Evolutionary conservation across 768 basidiomycete genomes (phyloP).

Genomic region (Boletus eberwhitei): DNA sequence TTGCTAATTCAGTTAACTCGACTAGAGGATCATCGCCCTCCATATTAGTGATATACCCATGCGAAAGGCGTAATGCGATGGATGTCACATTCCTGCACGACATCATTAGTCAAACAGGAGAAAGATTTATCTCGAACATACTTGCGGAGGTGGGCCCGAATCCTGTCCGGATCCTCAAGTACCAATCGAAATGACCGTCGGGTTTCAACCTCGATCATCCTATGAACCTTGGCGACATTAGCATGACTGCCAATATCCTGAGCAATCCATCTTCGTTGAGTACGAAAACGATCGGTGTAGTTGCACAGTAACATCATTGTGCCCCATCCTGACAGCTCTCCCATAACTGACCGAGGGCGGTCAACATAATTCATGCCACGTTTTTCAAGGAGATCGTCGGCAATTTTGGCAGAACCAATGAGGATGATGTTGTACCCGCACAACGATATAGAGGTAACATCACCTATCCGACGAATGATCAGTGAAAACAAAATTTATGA

Average conservation of each 20-base stretch:
- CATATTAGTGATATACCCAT: slow-evolving; percentile 37
- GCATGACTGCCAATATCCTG: slow-evolving; percentile 14
- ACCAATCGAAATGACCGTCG: slow-evolving; percentile 9
- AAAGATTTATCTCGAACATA: background rate
- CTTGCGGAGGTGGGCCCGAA: slow-evolving; percentile 14
- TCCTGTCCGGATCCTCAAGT: slow-evolving; percentile 6
- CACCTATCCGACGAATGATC: background rate
- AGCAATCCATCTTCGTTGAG: slow-evolving; percentile 12
- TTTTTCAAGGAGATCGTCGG: slow-evolving; percentile 45
- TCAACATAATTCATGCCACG: slow-evolving; percentile 40
- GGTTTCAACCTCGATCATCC: slow-evolving; percentile 19
- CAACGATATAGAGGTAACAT: slow-evolving; percentile 9
- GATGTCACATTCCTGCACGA: slow-evolving; percentile 13
- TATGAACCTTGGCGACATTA: slow-evolving; percentile 7
- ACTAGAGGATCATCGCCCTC: slow-evolving; percentile 37
- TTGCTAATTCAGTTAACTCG: slow-evolving; percentile 25
- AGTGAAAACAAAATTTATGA: background rate
- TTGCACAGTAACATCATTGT: slow-evolving; percentile 13
- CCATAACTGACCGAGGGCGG: slow-evolving; percentile 18
- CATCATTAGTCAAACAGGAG: background rate
- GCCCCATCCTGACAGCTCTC: slow-evolving; percentile 17
- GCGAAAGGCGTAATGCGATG: slow-evolving; percentile 35
- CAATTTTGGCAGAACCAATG: slow-evolving; percentile 40
- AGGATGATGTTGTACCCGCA: slow-evolving; percentile 36
- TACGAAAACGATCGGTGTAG: slow-evolving; percentile 7